Evolutionary conservation across 1,139 yeast species (phyloP).

Genomic region (Pichia sorboxylosa): DNA sequence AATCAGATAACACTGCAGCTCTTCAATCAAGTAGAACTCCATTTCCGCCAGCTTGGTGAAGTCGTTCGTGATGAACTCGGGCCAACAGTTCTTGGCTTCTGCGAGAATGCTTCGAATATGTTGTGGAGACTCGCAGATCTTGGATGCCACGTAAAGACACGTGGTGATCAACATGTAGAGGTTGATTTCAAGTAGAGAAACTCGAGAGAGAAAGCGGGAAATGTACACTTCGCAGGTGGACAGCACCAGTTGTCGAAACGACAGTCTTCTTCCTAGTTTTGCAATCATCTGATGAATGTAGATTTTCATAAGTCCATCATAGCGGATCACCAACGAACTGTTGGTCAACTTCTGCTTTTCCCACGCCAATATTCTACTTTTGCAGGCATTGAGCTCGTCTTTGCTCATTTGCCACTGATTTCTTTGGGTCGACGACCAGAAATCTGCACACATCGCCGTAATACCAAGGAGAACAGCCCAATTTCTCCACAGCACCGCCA

Average conservation of each 20-base stretch:
- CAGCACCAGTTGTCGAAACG: constrained; percentile 68
- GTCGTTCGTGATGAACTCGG: constrained; percentile 87
- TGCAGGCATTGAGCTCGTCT: constrained; percentile 1
- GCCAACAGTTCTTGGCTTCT: constrained; percentile 89
- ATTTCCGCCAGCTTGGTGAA: constrained; percentile 90
- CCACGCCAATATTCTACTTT: constrained; percentile 6
- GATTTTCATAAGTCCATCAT: constrained; percentile 55
- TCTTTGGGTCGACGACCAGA: constrained; percentile 59
- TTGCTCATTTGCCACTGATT: constrained; percentile 46
- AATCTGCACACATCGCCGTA: constrained; percentile 49
- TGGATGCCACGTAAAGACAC: constrained; percentile 80
- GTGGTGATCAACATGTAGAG: constrained; percentile 73
- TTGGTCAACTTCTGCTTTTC: constrained; percentile 8
- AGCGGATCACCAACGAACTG: constrained; percentile 15
- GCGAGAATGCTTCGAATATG: constrained; percentile 74
- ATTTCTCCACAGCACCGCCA: too few relatives aligned
- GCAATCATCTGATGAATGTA: constrained; percentile 59
- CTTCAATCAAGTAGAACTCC: constrained; percentile 87
- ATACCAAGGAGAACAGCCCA: not conserved
- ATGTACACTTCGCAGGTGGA: constrained; percentile 85
- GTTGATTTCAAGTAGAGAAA: constrained; percentile 70
- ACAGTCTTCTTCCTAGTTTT: constrained; percentile 66
- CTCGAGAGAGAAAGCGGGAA: constrained; percentile 60
- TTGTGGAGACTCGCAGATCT: constrained; percentile 91
- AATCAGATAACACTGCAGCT: constrained; percentile 67